phyloP scores from a whole-genome alignment of 192 early-diverging fungal genomes.

The Umbelopsis vinacea region DNA sequence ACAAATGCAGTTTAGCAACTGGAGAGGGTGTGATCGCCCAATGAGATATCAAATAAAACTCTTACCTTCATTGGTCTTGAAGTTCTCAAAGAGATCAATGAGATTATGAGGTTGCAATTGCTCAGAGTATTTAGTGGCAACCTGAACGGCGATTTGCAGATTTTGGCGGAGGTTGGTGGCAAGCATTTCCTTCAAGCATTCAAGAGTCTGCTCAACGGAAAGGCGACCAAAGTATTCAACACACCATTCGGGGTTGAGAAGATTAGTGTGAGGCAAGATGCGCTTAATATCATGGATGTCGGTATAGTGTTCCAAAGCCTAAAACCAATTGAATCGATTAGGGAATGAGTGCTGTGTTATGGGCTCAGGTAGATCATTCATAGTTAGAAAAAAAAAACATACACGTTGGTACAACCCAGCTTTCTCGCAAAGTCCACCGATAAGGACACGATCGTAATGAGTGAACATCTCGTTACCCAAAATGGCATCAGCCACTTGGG shows the following conservation, averaged over 20 bases:
- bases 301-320: slow-evolving; percentile 95
- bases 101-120: slow-evolving; percentile 87
- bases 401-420: slow-evolving; percentile 94
- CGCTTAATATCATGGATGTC: slow-evolving; percentile 97
- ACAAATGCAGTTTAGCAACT: slow-evolving; percentile 19
- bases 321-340: background rate
- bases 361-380: background rate
- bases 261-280: slow-evolving; percentile 86
- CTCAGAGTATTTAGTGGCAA: slow-evolving; percentile 97
- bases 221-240: slow-evolving; percentile 95
- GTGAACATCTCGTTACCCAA: slow-evolving; percentile 94
- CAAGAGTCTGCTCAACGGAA: slow-evolving; percentile 96
- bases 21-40: background rate
- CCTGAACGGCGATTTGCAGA: slow-evolving; percentile 92
- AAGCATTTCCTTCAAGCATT: slow-evolving; percentile 94
- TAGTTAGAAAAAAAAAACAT: slow-evolving; percentile 22
- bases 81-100: slow-evolving; percentile 90
- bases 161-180: slow-evolving; percentile 92
- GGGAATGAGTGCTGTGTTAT: background rate
- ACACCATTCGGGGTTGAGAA: slow-evolving; percentile 89
- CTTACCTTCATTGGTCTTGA: slow-evolving; percentile 86
- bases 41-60: background rate
- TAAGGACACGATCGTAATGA: slow-evolving; percentile 91
- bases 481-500: slow-evolving; percentile 99
- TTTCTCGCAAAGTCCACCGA: slow-evolving; percentile 96